Evolutionary conservation across 129 eudicot species (phyloP), one percentile per base, ranked within the genome.

Genomic region (Chrysanthemum seticuspe): DNA sequence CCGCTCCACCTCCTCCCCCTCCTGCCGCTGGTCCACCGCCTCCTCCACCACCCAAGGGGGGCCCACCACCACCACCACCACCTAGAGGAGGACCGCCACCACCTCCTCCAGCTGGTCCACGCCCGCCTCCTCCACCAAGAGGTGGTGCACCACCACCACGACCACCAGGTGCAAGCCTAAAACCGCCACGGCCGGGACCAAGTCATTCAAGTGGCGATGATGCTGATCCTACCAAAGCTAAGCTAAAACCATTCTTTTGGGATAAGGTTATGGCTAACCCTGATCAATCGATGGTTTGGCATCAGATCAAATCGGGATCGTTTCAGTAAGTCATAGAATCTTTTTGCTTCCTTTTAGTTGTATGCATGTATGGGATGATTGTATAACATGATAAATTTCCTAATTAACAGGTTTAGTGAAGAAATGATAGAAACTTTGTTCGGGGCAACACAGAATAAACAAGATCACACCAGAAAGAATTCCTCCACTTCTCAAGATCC

Each of bases 171-270:
- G 48, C 72, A 27, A 58, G 51, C 54, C 73, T 45, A 45, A 76
- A 59, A 58, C 82, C 73, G 2, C 78, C 82, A 27, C 78, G 82
- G 2, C 78, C 74, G 16, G 82, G 78, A 57, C 21, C 82, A 49
- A 78, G 82, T 65, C 57, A 64, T 18, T 72, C 82, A 18, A 59
- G 73, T 56, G 67, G 67, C 25, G 79, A 62, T 75, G 97, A 80
- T 18, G 73, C 83, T 62, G 87, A 83, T 74, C 79, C 80, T 49
- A 64, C 91, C 36, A 95, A 88, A 87, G 83, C 99, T 36, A 95
- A 95, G 85, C 83, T 95, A 62, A 95, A 95, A 71, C 99, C 99
- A 14, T 95, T 95, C 86, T 95, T 95, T 76, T 95, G 99, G 99
- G 99, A 95, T 78, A 95, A 95, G 74, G 99, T 95, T 78, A 71